Evolutionary conservation across 2,329 filamentous ascomycete genomes (phyloP).

Genomic region (Aspergillus transmontanensis): DNA sequence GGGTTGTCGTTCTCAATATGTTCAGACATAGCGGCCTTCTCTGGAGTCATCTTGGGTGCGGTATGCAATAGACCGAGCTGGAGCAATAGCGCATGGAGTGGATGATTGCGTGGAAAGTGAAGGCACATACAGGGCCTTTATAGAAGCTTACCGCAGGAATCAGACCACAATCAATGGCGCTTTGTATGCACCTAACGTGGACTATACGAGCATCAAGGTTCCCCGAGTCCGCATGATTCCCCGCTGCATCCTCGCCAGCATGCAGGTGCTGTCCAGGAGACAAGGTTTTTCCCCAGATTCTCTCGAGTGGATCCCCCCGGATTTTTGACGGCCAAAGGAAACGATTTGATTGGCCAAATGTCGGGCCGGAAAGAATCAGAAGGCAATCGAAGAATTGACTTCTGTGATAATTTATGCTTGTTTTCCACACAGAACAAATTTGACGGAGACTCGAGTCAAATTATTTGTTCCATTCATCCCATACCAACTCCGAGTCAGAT

Average conservation of each 20-base stretch:
- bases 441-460: not conserved
- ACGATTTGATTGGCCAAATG: not conserved
- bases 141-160: not conserved
- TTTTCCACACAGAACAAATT: not conserved
- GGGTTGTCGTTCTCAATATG: conserved; percentile 10
- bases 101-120: not conserved
- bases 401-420: not conserved
- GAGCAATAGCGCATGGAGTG: not conserved
- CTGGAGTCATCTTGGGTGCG: not conserved
- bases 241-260: not conserved
- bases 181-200: not conserved
- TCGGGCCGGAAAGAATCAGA: conserved; percentile 4
- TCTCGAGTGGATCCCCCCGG: not conserved
- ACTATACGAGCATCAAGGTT: not conserved
- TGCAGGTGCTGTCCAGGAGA: not conserved
- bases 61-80: not conserved
- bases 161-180: not conserved
- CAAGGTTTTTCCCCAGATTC: conserved; percentile 2
- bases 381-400: not conserved
- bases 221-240: not conserved
- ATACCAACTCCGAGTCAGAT: not conserved
- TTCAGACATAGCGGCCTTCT: not conserved
- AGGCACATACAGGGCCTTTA: not conserved
- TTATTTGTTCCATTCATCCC: not conserved
- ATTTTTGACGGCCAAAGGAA: not conserved